Evolutionary conservation across 495 filamentous ascomycete species (phyloP).

Genomic region (Recurvomyces mirabilis): DNA sequence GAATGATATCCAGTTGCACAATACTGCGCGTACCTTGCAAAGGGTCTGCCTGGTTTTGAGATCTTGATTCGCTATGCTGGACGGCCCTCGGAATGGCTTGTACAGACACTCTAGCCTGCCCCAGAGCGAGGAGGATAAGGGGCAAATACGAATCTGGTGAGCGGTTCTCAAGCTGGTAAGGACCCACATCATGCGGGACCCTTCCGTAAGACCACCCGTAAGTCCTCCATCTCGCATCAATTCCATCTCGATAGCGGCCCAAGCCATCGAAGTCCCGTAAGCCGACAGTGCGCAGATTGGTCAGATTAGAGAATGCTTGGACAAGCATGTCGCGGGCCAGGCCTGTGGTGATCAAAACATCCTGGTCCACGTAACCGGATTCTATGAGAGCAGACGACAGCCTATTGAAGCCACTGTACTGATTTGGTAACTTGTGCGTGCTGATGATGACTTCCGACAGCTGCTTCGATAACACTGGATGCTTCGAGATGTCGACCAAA

Average conservation of each 20-base stretch:
- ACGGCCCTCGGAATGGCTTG: too few species aligned
- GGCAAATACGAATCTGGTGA: constrained; percentile 18
- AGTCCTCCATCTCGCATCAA: constrained; percentile 15
- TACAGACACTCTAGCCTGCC: too few species aligned
- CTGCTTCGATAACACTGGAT: constrained; percentile 28
- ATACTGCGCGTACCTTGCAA: constrained; percentile 22
- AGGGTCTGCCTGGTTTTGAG: too few species aligned
- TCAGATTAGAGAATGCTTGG: constrained; percentile 39
- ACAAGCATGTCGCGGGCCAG: constrained; percentile 36
- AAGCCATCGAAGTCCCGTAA: constrained; percentile 39
- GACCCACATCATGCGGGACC: not conserved
- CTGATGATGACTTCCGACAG: constrained; percentile 41
- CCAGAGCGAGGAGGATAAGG: constrained; percentile 30
- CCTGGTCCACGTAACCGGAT: not conserved
- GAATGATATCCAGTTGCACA: constrained; percentile 32
- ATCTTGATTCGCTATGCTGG: too few species aligned
- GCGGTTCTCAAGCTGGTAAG: not conserved
- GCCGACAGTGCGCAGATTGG: constrained; percentile 37
- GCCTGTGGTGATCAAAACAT: constrained; percentile 22
- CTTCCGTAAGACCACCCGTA: constrained; percentile 18
- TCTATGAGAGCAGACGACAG: constrained; percentile 14
- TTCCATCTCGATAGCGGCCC: constrained; percentile 22
- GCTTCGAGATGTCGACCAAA: constrained; percentile 43
- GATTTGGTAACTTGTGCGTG: too few species aligned
- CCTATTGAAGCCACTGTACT: too few species aligned